Conservation (phyloP, 2,329 filamentous ascomycete genomes). For the Monosporascus ibericus region DNA sequence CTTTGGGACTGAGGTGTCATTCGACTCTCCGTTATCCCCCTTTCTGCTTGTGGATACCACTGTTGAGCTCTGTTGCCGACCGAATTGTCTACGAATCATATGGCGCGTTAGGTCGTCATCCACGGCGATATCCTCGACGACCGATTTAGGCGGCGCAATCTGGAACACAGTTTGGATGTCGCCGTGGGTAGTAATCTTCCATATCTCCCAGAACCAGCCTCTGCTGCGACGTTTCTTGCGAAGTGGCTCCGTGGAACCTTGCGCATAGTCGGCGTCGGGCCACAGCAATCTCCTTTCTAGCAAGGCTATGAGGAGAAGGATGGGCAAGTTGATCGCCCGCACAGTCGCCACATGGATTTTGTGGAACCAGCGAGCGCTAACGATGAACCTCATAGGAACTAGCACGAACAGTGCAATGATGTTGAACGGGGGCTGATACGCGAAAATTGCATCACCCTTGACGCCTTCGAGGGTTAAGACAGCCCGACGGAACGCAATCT, state of each 20-base stretch:
- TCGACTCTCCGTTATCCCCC: conserved; percentile 5
- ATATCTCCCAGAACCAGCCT: conserved; percentile 59
- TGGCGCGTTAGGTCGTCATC: conserved; percentile 55
- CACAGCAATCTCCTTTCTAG: conserved; percentile 67
- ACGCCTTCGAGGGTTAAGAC: conserved; percentile 82
- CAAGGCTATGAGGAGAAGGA: conserved; percentile 64
- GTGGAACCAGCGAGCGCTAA: conserved; percentile 81
- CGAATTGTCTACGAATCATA: conserved; percentile 52
- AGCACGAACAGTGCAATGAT: conserved; percentile 69
- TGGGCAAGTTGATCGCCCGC: conserved; percentile 66
- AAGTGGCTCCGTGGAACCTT: conserved; percentile 14
- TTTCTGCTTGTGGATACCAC: conserved; percentile 7
- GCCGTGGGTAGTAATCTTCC: conserved; percentile 63
- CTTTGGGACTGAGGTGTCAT: conserved; percentile 14
- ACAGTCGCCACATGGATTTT: conserved; percentile 79
- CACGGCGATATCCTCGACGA: conserved; percentile 50
- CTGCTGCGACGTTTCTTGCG: conserved; percentile 20
- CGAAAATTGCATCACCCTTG: conserved; percentile 77
- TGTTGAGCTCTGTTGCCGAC: conserved; percentile 36
- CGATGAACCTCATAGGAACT: conserved; percentile 70
- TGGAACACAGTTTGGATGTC: conserved; percentile 71
- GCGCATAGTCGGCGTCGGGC: conserved; percentile 31
- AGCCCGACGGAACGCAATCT: conserved; percentile 75
- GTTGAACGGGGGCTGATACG: conserved; percentile 79
- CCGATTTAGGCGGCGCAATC: conserved; percentile 57